Percentiles rank a stretch among this genome's conserved stretches.
These are phyloP conservation scores for Macadamia tetraphylla DNA, from an alignment of 164 flowering plant genomes.

Conservation along the genomic window DNA sequence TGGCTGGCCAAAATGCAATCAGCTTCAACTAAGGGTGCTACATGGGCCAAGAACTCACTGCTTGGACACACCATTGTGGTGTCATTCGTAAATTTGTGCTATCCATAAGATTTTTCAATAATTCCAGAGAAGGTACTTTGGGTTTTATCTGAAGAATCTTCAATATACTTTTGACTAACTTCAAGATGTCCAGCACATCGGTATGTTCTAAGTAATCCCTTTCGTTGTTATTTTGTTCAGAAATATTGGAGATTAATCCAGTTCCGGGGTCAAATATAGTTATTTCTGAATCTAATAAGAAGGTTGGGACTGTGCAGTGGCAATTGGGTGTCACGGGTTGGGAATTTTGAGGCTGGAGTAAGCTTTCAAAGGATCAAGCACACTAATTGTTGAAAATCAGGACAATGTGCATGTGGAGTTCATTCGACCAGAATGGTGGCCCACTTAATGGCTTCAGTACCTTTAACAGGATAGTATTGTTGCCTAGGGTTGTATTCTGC, in stretches of 20 bases:
- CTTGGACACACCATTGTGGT: slow-evolving; percentile 91
- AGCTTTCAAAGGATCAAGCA: slow-evolving; percentile 44
- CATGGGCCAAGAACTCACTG: slow-evolving; percentile 86
- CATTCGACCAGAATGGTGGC: slow-evolving; percentile 88
- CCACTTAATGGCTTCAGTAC: slow-evolving; percentile 62
- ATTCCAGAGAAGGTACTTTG: slow-evolving; percentile 47
- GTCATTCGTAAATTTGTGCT: slow-evolving; percentile 79
- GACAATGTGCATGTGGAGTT: slow-evolving; percentile 55
- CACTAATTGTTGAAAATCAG: slow-evolving; percentile 43
- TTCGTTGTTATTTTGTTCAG: slow-evolving; percentile 22
- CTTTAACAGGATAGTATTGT: slow-evolving; percentile 34
- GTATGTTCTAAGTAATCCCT: no score
- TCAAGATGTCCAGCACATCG: no score
- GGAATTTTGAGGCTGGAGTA: slow-evolving; percentile 73
- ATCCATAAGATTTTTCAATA: slow-evolving; percentile 58
- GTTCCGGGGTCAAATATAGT: slow-evolving; percentile 61
- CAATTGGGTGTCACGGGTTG: slow-evolving; percentile 66
- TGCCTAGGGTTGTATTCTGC: slow-evolving; percentile 24
- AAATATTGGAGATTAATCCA: slow-evolving; percentile 48
- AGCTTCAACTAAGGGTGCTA: slow-evolving; percentile 97
- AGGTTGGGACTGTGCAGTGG: slow-evolving; percentile 61
- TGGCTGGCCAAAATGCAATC: slow-evolving; percentile 79
- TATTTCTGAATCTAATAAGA: slow-evolving; percentile 44
- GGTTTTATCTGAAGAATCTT: background rate
- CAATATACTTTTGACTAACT: background rate